Percentiles rank a stretch among this genome's conserved stretches.
These are phyloP conservation scores for Botrytis elliptica DNA, from an alignment of 2,329 filamentous ascomycete species.

Conservation along the genomic window DNA sequence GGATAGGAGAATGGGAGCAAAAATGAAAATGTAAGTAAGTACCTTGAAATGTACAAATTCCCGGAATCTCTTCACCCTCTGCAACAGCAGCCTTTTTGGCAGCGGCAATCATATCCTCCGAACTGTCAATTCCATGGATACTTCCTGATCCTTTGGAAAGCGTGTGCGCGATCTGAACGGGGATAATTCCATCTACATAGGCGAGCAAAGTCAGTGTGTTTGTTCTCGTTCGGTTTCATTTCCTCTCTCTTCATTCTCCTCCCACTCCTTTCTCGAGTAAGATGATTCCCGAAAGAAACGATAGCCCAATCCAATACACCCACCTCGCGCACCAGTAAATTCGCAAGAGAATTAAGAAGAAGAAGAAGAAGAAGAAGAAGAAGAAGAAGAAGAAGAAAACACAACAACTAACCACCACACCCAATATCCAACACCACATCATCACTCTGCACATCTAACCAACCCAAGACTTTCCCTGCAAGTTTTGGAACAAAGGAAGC, in stretches of 20 bases:
- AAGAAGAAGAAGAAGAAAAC: too few relatives aligned
- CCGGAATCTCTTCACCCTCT: background rate
- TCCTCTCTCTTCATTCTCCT: rapidly evolving
- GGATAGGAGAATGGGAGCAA: background rate
- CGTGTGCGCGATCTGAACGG: conserved; percentile 51
- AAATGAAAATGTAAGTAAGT: background rate
- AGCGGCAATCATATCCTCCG: conserved; percentile 56
- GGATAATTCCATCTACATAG: conserved; percentile 57
- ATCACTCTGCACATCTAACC: conserved; percentile 57
- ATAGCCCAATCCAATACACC: background rate
- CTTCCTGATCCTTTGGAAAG: conserved; percentile 47
- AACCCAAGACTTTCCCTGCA: conserved; percentile 55
- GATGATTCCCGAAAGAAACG: background rate
- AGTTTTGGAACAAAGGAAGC: conserved; percentile 65
- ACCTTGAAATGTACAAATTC: conserved; percentile 35
- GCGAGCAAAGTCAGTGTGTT: background rate
- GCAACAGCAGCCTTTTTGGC: conserved; percentile 43
- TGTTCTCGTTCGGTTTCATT: background rate
- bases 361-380: too few relatives aligned
- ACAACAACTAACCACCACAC: conserved; percentile 47
- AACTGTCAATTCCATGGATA: conserved; percentile 59
- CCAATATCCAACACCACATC: conserved; percentile 62
- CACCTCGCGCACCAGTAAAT: background rate
- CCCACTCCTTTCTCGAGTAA: background rate
- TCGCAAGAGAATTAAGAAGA: too few relatives aligned